A percentile compares a stretch with the other conserved stretches of the same genome.
Conservation (phyloP, 2,329 filamentous ascomycete species). For the Magnaporthales sp. region DNA sequence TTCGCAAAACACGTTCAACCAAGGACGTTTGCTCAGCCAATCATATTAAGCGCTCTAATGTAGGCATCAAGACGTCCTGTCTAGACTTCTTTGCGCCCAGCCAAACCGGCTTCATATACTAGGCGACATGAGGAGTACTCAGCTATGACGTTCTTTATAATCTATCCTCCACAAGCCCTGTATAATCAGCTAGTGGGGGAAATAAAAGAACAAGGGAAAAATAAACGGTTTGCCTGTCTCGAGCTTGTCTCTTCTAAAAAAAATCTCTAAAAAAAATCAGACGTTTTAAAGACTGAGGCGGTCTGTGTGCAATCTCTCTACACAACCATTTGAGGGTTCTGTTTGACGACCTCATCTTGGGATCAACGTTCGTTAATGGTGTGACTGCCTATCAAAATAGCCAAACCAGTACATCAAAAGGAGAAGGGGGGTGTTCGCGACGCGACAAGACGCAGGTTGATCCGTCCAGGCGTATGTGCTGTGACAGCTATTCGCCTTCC, state of each 20-base stretch:
- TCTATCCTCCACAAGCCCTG: not conserved
- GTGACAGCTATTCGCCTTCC: not conserved
- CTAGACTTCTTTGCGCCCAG: not conserved
- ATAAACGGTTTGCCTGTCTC: not conserved
- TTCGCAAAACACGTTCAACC: not conserved
- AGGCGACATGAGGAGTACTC: not conserved
- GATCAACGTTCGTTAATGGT: not conserved
- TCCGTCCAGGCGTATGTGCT: too few species aligned
- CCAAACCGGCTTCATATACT: not conserved
- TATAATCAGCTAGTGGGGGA: not conserved
- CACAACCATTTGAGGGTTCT: not conserved
- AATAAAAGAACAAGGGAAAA: not conserved
- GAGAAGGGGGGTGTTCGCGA: not conserved
- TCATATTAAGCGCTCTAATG: not conserved
- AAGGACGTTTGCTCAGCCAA: not conserved
- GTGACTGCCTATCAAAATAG: not conserved
- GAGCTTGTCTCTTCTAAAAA: too few species aligned
- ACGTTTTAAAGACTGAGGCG: too few species aligned
- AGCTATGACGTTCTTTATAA: not conserved
- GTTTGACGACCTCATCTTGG: not conserved
- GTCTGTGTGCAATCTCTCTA: not conserved
- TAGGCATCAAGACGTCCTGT: not conserved
- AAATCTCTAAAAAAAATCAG: too few species aligned
- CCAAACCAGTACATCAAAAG: not conserved
- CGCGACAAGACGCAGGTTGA: not conserved